Evolutionary conservation across 2,329 filamentous ascomycete species (phyloP), one percentile per base, ranked within the genome.

Genomic region (Zasmidium citrigriseum): DNA sequence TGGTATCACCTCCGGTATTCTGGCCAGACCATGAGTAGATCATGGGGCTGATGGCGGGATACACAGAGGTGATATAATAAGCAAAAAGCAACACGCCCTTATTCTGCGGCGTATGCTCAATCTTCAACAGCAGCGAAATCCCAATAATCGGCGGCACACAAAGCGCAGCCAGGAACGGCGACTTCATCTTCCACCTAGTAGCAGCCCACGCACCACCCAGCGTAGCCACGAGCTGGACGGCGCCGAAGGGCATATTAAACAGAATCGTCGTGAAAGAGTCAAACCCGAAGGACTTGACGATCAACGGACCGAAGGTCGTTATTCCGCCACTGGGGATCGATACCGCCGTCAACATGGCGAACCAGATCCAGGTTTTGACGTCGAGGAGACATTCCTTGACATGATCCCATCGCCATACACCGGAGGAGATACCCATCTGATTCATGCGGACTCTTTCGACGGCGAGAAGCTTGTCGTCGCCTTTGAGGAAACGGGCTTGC

Each of bases 1-100:
- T 90, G 0, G 87, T 89, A 67, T 89, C 86, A 1, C 87, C 87
- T 0, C 83, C 87, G 0, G 87, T 87, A 62, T 88, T 87, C 60
- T 85, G 83, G 1, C 82, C 78, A 1, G 82, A 83, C 83, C 83
- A 86, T 0, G 82, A 82, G 62, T 84, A 86, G 44, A 87, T 82
- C 25, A 87, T 72, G 0, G 84, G 86, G 2, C 86, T 80, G 59
- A 84, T 84, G 4, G 80, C 85, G 0, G 84, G 83, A 52, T 86
- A 86, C 7, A 86, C 79, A 0, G 82, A 86, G 44, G 85, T 83
- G 52, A 86, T 74, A 57, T 85, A 86, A 66, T 86, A 86, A 0
- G 83, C 84, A 0, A 79, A 78, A 1, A 87, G 74, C 2, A 86
- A 70, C 0, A 80, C 75, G 0, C 77, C 83, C 46, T 79, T 79